Conservation (phyloP, 139 green algal species). For the Chlamydomonas eustigma region DNA sequence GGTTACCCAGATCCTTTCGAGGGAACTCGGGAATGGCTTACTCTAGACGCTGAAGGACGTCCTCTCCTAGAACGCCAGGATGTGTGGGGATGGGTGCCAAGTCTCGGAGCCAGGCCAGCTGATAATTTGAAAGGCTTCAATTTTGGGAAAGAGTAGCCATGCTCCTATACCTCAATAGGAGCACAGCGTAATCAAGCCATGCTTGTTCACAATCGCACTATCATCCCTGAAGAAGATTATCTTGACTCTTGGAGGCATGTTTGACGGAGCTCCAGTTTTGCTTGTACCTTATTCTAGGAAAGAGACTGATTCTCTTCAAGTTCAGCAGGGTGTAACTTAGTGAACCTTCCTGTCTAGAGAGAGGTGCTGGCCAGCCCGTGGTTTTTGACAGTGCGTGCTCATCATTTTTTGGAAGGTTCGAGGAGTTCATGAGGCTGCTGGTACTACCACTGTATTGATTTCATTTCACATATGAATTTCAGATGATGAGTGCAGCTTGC, state of each 20-base stretch:
- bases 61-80: slow-evolving; percentile 69
- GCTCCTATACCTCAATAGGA: neutral
- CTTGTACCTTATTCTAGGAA: neutral
- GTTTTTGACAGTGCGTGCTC: too few species aligned
- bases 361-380: too few species aligned
- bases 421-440: too few species aligned
- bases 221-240: too few species aligned
- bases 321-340: neutral
- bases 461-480: too few species aligned
- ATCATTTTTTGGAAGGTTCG: too few species aligned
- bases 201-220: neutral
- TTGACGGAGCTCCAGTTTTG: neutral
- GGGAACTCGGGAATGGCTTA: slow-evolving; percentile 64
- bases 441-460: too few species aligned
- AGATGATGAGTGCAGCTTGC: too few species aligned
- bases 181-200: neutral
- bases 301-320: neutral
- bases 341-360: too few species aligned
- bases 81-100: slow-evolving; percentile 61
- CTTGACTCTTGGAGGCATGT: too few species aligned
- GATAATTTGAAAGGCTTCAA: slow-evolving; percentile 15
- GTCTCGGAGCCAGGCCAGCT: neutral
- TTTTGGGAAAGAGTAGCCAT: neutral
- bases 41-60: slow-evolving; percentile 42
- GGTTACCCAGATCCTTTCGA: slow-evolving; percentile 29